These are phyloP conservation scores for Phytophthora tentaculata DNA, from an alignment of 352 stramenopile genomes.

Conservation along the genomic window DNA sequence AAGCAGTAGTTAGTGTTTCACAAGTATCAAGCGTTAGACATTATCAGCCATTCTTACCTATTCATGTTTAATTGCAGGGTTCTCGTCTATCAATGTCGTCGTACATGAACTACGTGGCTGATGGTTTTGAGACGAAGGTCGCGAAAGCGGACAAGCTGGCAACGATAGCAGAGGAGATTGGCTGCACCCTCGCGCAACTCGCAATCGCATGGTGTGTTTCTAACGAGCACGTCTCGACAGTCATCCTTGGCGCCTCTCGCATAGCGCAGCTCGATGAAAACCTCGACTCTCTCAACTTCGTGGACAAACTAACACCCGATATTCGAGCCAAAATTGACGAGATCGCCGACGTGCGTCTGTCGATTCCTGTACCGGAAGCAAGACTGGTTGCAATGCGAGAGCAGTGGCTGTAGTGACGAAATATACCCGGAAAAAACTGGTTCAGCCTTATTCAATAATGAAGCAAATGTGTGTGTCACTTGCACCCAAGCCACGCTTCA, in stretches of 20 bases:
- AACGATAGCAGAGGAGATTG: constrained; percentile 43
- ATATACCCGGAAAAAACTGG: no score
- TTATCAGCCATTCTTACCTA: not conserved
- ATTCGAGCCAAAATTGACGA: constrained; percentile 55
- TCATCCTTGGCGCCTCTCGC: constrained; percentile 62
- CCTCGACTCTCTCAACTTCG: constrained; percentile 45
- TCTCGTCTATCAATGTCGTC: constrained; percentile 51
- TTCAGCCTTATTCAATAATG: no score
- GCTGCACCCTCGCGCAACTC: constrained; percentile 51
- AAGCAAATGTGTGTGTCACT: constrained; percentile 3
- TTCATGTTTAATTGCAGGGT: constrained; percentile 20
- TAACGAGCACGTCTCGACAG: constrained; percentile 55
- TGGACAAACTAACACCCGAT: constrained; percentile 57
- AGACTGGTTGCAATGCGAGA: constrained; percentile 24
- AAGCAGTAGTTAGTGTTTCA: not conserved
- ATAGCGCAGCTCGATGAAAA: constrained; percentile 62
- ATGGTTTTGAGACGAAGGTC: constrained; percentile 35
- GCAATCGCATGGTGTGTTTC: constrained; percentile 61
- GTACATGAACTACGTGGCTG: constrained; percentile 43
- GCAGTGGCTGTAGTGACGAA: constrained; percentile 23
- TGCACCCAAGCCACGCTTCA: constrained; percentile 28
- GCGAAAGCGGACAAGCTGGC: constrained; percentile 40
- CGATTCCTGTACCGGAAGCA: constrained; percentile 11
- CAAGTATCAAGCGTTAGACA: not conserved
- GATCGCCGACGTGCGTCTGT: constrained; percentile 43